A percentile compares a stretch with the other conserved stretches of the same genome.
These are phyloP conservation scores for Myriosclerotinia duriaeana DNA, from an alignment of 2,329 filamentous ascomycete species.

Conservation along the genomic window DNA sequence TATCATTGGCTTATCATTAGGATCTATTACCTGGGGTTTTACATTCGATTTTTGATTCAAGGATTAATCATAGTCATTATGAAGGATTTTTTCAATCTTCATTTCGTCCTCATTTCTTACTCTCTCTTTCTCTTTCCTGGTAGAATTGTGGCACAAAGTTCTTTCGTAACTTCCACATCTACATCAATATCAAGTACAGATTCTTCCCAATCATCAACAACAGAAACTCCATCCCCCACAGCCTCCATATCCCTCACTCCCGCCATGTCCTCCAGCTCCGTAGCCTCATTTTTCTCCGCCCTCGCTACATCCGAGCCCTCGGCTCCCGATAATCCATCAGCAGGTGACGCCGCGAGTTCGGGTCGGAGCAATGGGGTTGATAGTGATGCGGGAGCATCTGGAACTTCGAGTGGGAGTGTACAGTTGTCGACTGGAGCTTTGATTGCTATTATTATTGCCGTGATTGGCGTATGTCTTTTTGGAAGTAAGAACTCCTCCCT, in stretches of 20 bases:
- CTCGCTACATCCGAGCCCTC: slow-evolving; percentile 37
- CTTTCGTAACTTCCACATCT: neutral
- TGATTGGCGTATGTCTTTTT: slow-evolving; percentile 63
- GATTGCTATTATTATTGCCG: slow-evolving; percentile 72
- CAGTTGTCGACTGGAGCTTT: slow-evolving; percentile 67
- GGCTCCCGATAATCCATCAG: slow-evolving; percentile 36
- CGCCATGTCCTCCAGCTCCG: slow-evolving; percentile 40
- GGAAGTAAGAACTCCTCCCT: slow-evolving; percentile 57
- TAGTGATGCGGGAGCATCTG: slow-evolving; percentile 63
- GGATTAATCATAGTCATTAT: slow-evolving; percentile 11
- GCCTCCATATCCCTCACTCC: slow-evolving; percentile 35
- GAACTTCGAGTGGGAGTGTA: slow-evolving; percentile 58
- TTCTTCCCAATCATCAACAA: slow-evolving; percentile 16
- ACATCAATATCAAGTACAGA: neutral
- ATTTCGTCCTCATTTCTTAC: slow-evolving; percentile 33
- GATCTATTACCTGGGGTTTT: neutral
- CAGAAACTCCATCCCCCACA: slow-evolving; percentile 27
- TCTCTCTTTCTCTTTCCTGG: slow-evolving; percentile 31
- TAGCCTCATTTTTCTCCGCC: slow-evolving; percentile 36
- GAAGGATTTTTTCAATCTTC: neutral
- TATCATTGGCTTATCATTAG: neutral
- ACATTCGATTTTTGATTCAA: neutral
- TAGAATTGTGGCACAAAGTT: slow-evolving; percentile 32
- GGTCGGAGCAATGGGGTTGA: slow-evolving; percentile 46
- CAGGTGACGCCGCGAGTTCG: slow-evolving; percentile 40